These are phyloP conservation scores for Trametes gibbosa DNA, from an alignment of 768 basidiomycete species.

Conservation along the genomic window DNA sequence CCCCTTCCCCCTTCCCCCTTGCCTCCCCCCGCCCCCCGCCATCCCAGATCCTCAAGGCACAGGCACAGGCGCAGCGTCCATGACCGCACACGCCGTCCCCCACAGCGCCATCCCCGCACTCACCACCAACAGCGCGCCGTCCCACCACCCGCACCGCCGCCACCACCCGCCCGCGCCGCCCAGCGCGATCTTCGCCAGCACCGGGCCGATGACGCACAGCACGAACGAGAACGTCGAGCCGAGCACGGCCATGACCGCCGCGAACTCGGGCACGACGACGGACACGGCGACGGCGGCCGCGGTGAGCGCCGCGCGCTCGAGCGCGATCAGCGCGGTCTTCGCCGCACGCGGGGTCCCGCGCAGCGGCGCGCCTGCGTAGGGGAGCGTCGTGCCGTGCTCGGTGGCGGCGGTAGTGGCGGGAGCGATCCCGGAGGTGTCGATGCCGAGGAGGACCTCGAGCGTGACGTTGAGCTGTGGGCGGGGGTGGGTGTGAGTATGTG, in stretches of 20 bases:
- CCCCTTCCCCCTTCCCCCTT: neutral
- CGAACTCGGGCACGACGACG: conserved; percentile 76
- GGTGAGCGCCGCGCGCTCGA: conserved; percentile 61
- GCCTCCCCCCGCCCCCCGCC: neutral
- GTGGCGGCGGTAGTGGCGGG: conserved; percentile 3
- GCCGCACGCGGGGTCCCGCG: conserved; percentile 31
- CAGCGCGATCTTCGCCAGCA: conserved; percentile 66
- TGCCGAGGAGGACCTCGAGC: conserved; percentile 71
- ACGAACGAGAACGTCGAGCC: conserved; percentile 82
- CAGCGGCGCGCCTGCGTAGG: conserved; percentile 13
- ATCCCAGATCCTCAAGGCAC: neutral
- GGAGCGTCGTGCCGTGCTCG: conserved; percentile 9
- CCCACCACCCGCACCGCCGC: conserved; percentile 46
- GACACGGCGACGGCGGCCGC: conserved; percentile 64
- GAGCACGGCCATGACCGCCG: conserved; percentile 83
- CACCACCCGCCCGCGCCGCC: conserved; percentile 45
- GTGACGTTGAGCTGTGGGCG: conserved; percentile 68
- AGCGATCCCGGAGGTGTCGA: conserved; percentile 41
- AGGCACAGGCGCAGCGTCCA: conserved; percentile 28
- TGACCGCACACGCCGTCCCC: conserved; percentile 71
- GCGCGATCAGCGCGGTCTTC: conserved; percentile 41
- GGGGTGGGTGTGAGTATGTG: neutral
- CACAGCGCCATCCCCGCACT: conserved; percentile 68
- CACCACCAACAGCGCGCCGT: conserved; percentile 50
- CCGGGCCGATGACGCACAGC: conserved; percentile 58